A percentile compares a stretch with the other conserved stretches of the same genome.
These are phyloP conservation scores for Tolypocladium paradoxum DNA, from an alignment of 2,329 filamentous ascomycete species.

Conservation along the genomic window DNA sequence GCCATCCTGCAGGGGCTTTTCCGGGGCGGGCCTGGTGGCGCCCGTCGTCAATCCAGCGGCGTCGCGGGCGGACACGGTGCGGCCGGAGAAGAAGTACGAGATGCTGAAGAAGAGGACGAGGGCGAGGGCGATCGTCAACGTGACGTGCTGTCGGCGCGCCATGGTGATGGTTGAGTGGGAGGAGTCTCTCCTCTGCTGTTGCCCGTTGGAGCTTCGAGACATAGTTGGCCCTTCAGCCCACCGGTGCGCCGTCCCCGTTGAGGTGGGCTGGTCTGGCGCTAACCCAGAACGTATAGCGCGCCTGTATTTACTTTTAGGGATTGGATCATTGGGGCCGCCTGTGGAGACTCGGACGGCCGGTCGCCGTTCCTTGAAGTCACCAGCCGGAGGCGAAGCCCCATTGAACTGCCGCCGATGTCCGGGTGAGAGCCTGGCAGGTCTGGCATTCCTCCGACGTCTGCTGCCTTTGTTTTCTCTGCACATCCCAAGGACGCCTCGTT, in stretches of 20 bases:
- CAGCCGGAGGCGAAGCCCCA: neutral
- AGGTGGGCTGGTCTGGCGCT: neutral
- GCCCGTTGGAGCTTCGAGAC: neutral
- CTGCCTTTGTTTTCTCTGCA: neutral
- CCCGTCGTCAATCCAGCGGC: slow-evolving; percentile 7
- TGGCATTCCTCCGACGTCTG: too few species aligned
- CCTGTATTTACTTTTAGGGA: too few species aligned
- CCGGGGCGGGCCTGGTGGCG: slow-evolving; percentile 5
- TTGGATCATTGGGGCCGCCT: neutral
- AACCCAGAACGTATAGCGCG: neutral
- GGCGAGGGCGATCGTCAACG: slow-evolving; percentile 41
- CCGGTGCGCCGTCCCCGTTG: neutral
- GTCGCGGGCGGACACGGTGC: slow-evolving; percentile 1
- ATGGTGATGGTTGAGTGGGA: slow-evolving; percentile 19
- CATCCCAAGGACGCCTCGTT: neutral
- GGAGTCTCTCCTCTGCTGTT: neutral
- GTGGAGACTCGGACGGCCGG: neutral
- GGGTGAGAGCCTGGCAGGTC: too few species aligned
- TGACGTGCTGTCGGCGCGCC: slow-evolving; percentile 43
- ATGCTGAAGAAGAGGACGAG: slow-evolving; percentile 46
- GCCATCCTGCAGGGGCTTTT: slow-evolving; percentile 12
- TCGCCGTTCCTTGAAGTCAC: neutral
- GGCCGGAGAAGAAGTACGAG: slow-evolving; percentile 47
- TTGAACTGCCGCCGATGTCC: neutral
- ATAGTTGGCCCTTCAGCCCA: too few species aligned